Conservation (phyloP, 352 stramenopile genomes). For the Elongisporangium prolatum region DNA sequence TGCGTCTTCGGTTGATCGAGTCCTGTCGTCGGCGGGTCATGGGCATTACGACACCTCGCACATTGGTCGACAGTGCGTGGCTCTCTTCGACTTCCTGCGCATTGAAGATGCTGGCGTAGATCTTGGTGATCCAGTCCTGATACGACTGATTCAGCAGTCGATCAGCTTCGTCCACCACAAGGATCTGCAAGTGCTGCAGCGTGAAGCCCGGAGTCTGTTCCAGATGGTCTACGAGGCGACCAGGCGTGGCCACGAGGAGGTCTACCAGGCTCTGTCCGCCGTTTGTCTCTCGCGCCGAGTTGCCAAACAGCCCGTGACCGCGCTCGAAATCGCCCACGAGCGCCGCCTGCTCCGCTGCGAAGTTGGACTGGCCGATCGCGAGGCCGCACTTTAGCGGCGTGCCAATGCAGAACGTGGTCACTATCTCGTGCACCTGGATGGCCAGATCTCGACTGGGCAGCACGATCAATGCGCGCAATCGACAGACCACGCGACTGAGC, state of each 20-base stretch:
- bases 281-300: slow-evolving; percentile 11
- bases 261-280: slow-evolving; percentile 88
- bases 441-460: slow-evolving; percentile 96
- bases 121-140: slow-evolving; percentile 95
- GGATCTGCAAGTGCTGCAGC: slow-evolving; percentile 94
- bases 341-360: slow-evolving; percentile 67
- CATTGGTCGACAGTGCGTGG: slow-evolving; percentile 5
- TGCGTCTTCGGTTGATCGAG: slow-evolving; percentile 74
- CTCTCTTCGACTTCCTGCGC: slow-evolving; percentile 44
- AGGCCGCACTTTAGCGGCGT: slow-evolving; percentile 88
- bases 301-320: slow-evolving; percentile 26
- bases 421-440: slow-evolving; percentile 83
- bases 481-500: slow-evolving; percentile 64
- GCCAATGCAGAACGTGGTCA: slow-evolving; percentile 49
- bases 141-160: slow-evolving; percentile 96
- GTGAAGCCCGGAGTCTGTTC: slow-evolving; percentile 97
- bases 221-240: slow-evolving; percentile 95
- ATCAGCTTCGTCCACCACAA: slow-evolving; percentile 98
- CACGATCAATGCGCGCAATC: slow-evolving; percentile 94
- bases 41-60: not conserved
- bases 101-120: slow-evolving; percentile 85
- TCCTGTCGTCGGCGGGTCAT: slow-evolving; percentile 72
- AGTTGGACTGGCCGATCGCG: slow-evolving; percentile 90
- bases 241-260: slow-evolving; percentile 96
- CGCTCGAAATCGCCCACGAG: slow-evolving; percentile 48